phyloP scores from a whole-genome alignment of 345 rosid genomes.

The Ceriops decandra region DNA sequence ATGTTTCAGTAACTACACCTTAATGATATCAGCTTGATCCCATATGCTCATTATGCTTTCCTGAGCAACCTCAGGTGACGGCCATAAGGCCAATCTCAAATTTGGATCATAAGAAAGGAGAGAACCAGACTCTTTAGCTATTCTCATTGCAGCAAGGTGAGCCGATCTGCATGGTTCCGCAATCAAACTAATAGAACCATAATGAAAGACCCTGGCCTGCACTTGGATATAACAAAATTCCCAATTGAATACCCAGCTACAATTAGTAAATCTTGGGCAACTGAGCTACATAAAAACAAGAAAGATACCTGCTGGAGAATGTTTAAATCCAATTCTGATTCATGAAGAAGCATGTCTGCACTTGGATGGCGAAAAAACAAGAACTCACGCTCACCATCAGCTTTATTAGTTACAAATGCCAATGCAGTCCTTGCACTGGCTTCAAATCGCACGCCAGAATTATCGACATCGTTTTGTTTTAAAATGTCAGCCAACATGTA shows the following conservation, averaged over 20 bases:
- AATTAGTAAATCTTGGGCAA: conserved; percentile 5
- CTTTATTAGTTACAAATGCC: conserved; percentile 85
- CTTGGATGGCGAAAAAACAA: conserved; percentile 95
- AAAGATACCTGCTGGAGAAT: conserved; percentile 64
- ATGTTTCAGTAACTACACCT: conserved; percentile 38
- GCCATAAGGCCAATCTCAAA: conserved; percentile 87
- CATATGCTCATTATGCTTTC: conserved; percentile 82
- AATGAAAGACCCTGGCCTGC: conserved; percentile 93
- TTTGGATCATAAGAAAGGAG: conserved; percentile 94
- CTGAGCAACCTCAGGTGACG: conserved; percentile 80
- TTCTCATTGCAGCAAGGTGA: conserved; percentile 87
- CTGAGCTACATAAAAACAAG: conserved; percentile 1
- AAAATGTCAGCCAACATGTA: conserved; percentile 79
- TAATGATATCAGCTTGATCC: conserved; percentile 87
- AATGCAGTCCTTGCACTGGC: conserved; percentile 77
- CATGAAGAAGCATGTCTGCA: conserved; percentile 94
- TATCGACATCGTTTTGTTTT: conserved; percentile 69
- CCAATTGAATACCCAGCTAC: conserved; percentile 1
- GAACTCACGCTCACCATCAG: conserved; percentile 98
- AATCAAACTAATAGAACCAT: conserved; percentile 94
- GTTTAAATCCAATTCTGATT: conserved; percentile 70
- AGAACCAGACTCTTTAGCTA: conserved; percentile 71
- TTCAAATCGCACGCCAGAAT: conserved; percentile 80
- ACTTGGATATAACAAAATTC: conserved; percentile 4
- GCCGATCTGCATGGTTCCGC: conserved; percentile 88